Evolutionary conservation across 495 filamentous ascomycete genomes (phyloP).

Genomic region (Penicillium manginii): DNA sequence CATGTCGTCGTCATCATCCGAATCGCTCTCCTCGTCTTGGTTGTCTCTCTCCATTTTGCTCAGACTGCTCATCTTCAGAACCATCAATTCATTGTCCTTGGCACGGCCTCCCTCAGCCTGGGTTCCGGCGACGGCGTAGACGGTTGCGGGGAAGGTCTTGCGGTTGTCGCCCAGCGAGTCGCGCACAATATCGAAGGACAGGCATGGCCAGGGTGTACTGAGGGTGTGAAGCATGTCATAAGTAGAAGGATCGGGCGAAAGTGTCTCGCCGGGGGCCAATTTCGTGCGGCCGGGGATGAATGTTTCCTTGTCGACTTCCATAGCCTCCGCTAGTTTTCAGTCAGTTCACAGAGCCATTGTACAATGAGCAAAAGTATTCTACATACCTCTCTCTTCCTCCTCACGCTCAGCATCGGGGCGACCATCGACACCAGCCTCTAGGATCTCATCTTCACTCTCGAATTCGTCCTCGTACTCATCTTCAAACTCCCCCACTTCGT

Average conservation of each 20-base stretch:
- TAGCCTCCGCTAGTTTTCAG: slow-evolving; percentile 57
- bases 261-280: slow-evolving; percentile 83
- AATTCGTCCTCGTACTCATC: slow-evolving; percentile 97
- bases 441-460: slow-evolving; percentile 93
- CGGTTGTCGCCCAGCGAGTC: slow-evolving; percentile 90
- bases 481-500: slow-evolving; percentile 87
- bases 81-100: slow-evolving; percentile 88
- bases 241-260: slow-evolving; percentile 85
- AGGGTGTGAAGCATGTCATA: slow-evolving; percentile 97
- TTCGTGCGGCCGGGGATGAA: slow-evolving; percentile 92
- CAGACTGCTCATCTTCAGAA: slow-evolving; percentile 92
- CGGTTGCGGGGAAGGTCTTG: slow-evolving; percentile 86
- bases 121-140: slow-evolving; percentile 92
- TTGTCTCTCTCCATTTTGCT: slow-evolving; percentile 80
- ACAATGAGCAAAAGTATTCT: not conserved
- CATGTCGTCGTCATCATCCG: slow-evolving; percentile 73
- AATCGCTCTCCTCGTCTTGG: slow-evolving; percentile 74
- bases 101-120: slow-evolving; percentile 77
- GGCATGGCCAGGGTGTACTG: slow-evolving; percentile 91
- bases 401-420: slow-evolving; percentile 90
- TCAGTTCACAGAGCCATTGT: slow-evolving; percentile 11
- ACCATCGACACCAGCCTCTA: slow-evolving; percentile 93
- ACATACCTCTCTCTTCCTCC: slow-evolving; percentile 72
- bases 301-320: slow-evolving; percentile 90
- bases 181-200: slow-evolving; percentile 90